Percentiles rank a stretch among this genome's conserved stretches.
Conservation (phyloP, 108 stramenopile species). For the Cyclotella atomus region DNA sequence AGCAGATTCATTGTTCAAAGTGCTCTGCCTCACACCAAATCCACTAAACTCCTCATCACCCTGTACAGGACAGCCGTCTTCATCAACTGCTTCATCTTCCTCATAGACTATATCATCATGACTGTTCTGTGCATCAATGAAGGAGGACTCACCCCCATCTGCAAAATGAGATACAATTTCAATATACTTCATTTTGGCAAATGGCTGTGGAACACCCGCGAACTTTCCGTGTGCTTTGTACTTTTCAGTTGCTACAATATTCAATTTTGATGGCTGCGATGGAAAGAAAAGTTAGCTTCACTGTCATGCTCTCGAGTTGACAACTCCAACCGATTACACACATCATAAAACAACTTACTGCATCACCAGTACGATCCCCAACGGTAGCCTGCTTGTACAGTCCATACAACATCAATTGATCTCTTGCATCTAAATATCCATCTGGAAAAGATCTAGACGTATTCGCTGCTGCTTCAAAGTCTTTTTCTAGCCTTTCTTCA, state of each 20-base stretch:
- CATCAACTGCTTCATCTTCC: slow-evolving; percentile 47
- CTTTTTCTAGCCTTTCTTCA: slow-evolving; percentile 16
- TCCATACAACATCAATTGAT: slow-evolving; percentile 85
- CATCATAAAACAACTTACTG: slow-evolving; percentile 14
- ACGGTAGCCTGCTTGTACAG: slow-evolving; percentile 88
- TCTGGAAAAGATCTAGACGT: slow-evolving; percentile 19
- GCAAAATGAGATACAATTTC: slow-evolving; percentile 61
- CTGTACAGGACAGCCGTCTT: slow-evolving; percentile 60
- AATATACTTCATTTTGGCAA: slow-evolving; percentile 63
- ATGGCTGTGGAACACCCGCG: slow-evolving; percentile 35
- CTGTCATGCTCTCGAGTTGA: background rate
- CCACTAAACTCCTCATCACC: slow-evolving; percentile 40
- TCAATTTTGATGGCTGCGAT: slow-evolving; percentile 46
- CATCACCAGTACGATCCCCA: slow-evolving; percentile 61
- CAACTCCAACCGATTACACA: no score
- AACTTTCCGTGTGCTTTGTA: slow-evolving; percentile 72
- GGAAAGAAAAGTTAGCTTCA: background rate
- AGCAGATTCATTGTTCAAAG: slow-evolving; percentile 3
- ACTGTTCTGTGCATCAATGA: slow-evolving; percentile 11
- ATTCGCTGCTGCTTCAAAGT: slow-evolving; percentile 35
- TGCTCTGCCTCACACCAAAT: slow-evolving; percentile 48
- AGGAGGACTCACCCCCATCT: slow-evolving; percentile 31
- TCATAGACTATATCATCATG: slow-evolving; percentile 43
- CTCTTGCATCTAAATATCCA: slow-evolving; percentile 38
- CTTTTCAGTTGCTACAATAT: slow-evolving; percentile 73